phyloP scores from a whole-genome alignment of 208 protist genomes.

The Wallacemonas sp. region DNA sequence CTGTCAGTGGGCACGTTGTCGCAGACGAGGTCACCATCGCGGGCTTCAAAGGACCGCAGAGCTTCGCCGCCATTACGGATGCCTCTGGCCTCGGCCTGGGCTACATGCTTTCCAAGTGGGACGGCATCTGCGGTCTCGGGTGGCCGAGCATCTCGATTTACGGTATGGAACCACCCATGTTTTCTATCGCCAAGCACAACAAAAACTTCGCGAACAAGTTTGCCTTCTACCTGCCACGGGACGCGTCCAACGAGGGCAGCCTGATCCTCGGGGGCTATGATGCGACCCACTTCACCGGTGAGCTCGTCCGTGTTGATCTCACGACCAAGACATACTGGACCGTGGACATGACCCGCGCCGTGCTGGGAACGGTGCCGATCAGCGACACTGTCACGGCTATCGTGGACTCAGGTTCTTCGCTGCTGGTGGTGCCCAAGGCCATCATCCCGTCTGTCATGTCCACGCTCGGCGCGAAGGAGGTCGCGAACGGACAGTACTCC shows the following conservation, averaged over 20 bases:
- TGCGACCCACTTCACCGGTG: slow-evolving; percentile 56
- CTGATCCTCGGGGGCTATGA: slow-evolving; percentile 89
- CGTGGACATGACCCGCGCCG: slow-evolving; percentile 50
- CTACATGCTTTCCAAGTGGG: slow-evolving; percentile 92
- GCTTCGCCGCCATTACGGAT: slow-evolving; percentile 88
- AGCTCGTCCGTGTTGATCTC: slow-evolving; percentile 82
- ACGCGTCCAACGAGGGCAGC: slow-evolving; percentile 43
- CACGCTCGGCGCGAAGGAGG: slow-evolving; percentile 40
- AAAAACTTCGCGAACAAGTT: slow-evolving; percentile 49
- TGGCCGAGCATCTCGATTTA: slow-evolving; percentile 88
- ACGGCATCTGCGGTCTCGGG: slow-evolving; percentile 83
- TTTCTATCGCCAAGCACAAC: slow-evolving; percentile 38
- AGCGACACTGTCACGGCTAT: slow-evolving; percentile 41
- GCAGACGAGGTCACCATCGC: slow-evolving; percentile 83
- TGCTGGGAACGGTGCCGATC: slow-evolving; percentile 47
- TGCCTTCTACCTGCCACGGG: slow-evolving; percentile 75
- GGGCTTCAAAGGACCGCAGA: slow-evolving; percentile 59
- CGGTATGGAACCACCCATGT: slow-evolving; percentile 71
- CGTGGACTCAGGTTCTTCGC: slow-evolving; percentile 94
- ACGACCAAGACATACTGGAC: slow-evolving; percentile 92
- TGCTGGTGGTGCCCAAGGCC: slow-evolving; percentile 86
- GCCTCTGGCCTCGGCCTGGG: slow-evolving; percentile 77
- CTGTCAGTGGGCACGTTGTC: slow-evolving; percentile 87
- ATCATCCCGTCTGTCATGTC: slow-evolving; percentile 42
- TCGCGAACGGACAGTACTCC: slow-evolving; percentile 42